Evolutionary conservation across 177 flowering plant species (phyloP), one percentile per base, ranked within the genome.

Genomic region (Telopea speciosissima): DNA sequence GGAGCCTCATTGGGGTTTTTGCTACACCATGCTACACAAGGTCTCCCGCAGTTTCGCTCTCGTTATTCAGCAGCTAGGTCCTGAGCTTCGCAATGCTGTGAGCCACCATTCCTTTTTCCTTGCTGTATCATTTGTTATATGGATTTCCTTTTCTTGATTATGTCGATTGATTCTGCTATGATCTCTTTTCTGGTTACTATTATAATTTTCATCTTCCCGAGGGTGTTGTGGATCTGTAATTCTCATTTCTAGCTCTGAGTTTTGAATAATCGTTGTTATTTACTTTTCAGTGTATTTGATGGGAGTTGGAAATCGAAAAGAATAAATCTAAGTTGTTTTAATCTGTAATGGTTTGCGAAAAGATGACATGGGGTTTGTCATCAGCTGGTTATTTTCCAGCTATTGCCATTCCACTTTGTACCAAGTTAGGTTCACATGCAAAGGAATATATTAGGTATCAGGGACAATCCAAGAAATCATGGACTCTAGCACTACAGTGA

Each of bases 41-140:
- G 99, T 95, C 65, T 91, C 97, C 58, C 82, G 92, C 16, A 90
- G 96, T 72, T 95, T 95, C 66, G 83, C 85, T 22, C 86, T 95
- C 73, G 96, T 92, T 31, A 92, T 95, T 76, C 99, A 95, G 72
- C 97, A 92, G 80, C 97, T 94, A 26, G 85, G 76, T 28, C 68
- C 88, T 28, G 85, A 94, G 69, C 96, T 94, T 71, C 91, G 97
- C 0, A 78, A 95, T 77, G 93, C 97, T 26, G 97, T 94, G 71
- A 68, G 31, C 31, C 31, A 85, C 68, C 4, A 66, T 2, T 14
- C 61, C 31, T 61, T 28, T 19, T 40, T 14, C 44, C 66, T 28
- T 31, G 12, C 24, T 26, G 24, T 21, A 63, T 62, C 40, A 23
- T 45, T 62, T 11, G 8, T 36, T 8, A 36, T 5, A 36, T 5